These are phyloP conservation scores for Neurospora tetrasperma DNA, from an alignment of 495 filamentous ascomycete genomes.

Conservation along the genomic window DNA sequence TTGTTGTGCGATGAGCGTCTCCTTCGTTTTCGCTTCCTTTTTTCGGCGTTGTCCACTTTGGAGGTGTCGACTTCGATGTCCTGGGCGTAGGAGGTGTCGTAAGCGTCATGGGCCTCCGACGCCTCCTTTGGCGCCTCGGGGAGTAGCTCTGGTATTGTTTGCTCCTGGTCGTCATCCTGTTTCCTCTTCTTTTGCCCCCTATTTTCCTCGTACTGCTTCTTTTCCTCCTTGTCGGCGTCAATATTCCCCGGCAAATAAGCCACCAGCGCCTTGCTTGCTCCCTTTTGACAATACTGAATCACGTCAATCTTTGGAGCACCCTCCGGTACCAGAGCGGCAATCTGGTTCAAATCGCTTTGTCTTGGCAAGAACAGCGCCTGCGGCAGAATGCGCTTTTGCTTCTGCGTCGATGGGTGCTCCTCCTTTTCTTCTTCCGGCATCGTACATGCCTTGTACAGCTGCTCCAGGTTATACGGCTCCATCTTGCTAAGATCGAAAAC, in stretches of 20 bases:
- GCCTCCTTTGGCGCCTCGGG: background rate
- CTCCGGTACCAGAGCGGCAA: slow-evolving; percentile 48
- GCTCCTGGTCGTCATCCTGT: background rate
- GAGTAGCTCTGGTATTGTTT: background rate
- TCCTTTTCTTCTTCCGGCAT: background rate
- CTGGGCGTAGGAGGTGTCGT: background rate
- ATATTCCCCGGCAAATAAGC: slow-evolving; percentile 35
- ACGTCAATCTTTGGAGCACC: slow-evolving; percentile 44
- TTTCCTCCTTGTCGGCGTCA: background rate
- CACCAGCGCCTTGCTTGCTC: slow-evolving; percentile 71
- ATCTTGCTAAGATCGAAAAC: slow-evolving; percentile 82
- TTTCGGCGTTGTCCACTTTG: background rate
- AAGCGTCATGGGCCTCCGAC: background rate
- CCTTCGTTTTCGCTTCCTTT: background rate
- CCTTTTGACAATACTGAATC: slow-evolving; percentile 84
- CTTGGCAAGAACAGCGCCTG: slow-evolving; percentile 76
- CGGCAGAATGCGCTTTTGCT: slow-evolving; percentile 26
- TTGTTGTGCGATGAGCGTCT: background rate
- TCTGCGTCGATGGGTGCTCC: background rate
- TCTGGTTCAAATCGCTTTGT: slow-evolving; percentile 74
- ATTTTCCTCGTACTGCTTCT: background rate
- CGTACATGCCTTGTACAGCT: slow-evolving; percentile 50
- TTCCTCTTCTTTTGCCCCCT: background rate
- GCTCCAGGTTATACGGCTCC: slow-evolving; percentile 68
- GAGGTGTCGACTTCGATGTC: background rate